These are phyloP conservation scores for Simplicillium aogashimaense DNA, from an alignment of 2,329 filamentous ascomycete species.

Conservation along the genomic window DNA sequence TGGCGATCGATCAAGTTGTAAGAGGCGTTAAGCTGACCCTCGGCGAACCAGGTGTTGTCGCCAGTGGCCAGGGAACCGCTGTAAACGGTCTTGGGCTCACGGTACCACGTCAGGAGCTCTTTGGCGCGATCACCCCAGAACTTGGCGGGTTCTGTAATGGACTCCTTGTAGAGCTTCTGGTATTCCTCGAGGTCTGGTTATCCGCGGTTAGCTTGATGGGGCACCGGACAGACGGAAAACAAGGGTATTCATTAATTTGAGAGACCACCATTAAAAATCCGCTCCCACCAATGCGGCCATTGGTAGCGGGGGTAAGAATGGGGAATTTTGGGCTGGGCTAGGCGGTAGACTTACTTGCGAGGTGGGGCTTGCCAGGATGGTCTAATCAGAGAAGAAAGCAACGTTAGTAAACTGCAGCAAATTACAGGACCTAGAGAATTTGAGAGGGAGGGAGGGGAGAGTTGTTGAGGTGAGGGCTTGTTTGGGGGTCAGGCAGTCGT, in stretches of 20 bases:
- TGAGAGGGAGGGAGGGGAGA: constrained; percentile 1
- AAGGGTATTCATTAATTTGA: neutral
- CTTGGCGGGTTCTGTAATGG: constrained; percentile 76
- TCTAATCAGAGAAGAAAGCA: constrained; percentile 33
- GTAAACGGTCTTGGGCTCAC: constrained; percentile 84
- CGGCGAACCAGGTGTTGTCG: constrained; percentile 89
- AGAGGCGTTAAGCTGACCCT: constrained; percentile 87
- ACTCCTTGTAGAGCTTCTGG: constrained; percentile 64
- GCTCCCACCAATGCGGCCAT: neutral
- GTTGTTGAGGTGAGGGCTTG: neutral
- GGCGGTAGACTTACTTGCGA: constrained; percentile 41
- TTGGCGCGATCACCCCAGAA: constrained; percentile 86
- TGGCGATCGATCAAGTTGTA: constrained; percentile 98
- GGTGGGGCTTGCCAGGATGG: constrained; percentile 60
- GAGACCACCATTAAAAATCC: neutral
- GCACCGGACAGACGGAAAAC: constrained; percentile 6
- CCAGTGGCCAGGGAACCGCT: constrained; percentile 67
- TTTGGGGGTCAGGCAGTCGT: constrained; percentile 22
- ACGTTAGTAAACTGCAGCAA: constrained; percentile 20
- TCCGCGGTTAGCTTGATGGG: constrained; percentile 3
- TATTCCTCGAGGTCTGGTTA: constrained; percentile 53
- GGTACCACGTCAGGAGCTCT: constrained; percentile 82
- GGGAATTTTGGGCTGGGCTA: neutral
- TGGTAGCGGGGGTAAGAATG: neutral
- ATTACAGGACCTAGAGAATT: constrained; percentile 5